Conservation (phyloP, 225 moss, liverwort and hornwort genomes). For the Lunularia cruciata region DNA sequence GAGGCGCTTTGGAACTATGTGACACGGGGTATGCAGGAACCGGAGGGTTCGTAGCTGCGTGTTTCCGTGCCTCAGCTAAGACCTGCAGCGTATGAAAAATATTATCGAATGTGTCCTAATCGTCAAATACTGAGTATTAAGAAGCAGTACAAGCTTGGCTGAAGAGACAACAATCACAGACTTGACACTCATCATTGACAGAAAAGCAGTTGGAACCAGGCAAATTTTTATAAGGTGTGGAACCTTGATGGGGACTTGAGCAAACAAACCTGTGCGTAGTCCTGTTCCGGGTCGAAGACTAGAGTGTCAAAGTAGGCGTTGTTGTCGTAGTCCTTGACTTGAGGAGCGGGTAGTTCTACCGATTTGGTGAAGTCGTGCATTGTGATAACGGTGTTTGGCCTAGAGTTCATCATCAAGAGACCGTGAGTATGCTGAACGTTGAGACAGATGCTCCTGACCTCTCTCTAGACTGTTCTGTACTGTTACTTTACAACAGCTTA, state of each 20-base stretch:
- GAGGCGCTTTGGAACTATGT: constrained; percentile 8
- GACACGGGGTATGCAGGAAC: not conserved
- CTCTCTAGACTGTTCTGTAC: no score
- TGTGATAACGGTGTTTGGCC: constrained; percentile 30
- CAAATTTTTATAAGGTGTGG: not conserved
- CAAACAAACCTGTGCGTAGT: constrained; percentile 33
- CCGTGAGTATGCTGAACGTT: no score
- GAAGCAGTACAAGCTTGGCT: no score
- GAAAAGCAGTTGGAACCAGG: not conserved
- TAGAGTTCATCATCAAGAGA: no score
- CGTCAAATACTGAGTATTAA: no score
- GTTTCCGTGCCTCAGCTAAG: constrained; percentile 27
- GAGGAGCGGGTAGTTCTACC: not conserved
- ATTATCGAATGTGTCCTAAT: no score
- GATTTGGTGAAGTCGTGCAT: constrained; percentile 25
- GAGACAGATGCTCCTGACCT: no score
- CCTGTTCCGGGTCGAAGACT: constrained; percentile 27
- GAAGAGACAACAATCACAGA: not conserved
- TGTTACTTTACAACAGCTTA: no score
- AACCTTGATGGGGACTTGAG: no score
- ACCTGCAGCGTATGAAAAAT: constrained; percentile 10
- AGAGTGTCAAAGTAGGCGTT: constrained; percentile 23
- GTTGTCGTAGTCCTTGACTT: constrained; percentile 13
- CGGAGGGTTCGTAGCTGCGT: constrained; percentile 3
- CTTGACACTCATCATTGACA: not conserved